Conservation (phyloP, 1,284 basidiomycete genomes). For the Volvariella volvacea region DNA sequence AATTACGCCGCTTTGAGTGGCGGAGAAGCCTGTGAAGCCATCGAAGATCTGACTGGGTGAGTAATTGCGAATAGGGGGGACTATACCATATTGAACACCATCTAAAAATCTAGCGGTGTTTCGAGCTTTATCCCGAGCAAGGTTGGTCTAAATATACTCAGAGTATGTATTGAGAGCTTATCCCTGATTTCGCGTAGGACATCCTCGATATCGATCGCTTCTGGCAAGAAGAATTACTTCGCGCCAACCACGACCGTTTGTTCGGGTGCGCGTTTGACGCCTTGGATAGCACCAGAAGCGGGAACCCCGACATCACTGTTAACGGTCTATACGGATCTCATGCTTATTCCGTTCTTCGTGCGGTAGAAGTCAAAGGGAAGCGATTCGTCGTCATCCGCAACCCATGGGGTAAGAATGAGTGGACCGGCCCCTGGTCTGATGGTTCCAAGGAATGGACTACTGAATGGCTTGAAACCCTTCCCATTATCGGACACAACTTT, state of each 20-base stretch:
- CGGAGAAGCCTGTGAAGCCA: conserved; percentile 34
- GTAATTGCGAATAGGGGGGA: no score
- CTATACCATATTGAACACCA: background rate
- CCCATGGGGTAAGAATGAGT: conserved; percentile 42
- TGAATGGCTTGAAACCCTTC: conserved; percentile 37
- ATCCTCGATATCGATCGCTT: conserved; percentile 36
- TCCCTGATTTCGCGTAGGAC: conserved; percentile 26
- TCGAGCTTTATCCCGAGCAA: conserved; percentile 33
- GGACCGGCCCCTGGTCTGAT: conserved; percentile 48
- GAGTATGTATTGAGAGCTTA: background rate
- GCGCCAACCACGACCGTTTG: conserved; percentile 35
- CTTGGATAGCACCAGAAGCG: conserved; percentile 24
- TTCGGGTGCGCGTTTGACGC: conserved; percentile 36
- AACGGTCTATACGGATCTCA: conserved; percentile 33
- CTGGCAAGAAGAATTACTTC: conserved; percentile 34
- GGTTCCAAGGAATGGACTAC: conserved; percentile 45
- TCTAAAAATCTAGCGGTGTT: conserved; percentile 27
- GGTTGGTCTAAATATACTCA: conserved; percentile 14
- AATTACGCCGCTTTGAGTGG: conserved; percentile 34
- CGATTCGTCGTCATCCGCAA: conserved; percentile 43
- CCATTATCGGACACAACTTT: conserved; percentile 29
- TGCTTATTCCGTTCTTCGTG: conserved; percentile 42
- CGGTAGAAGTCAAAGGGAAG: conserved; percentile 37
- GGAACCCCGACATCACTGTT: conserved; percentile 21
- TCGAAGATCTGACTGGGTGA: conserved; percentile 46